A percentile compares a stretch with the other conserved stretches of the same genome.
These are phyloP conservation scores for Nicotiana sylvestris DNA, from an alignment of 257 asterid species.

Conservation along the genomic window DNA sequence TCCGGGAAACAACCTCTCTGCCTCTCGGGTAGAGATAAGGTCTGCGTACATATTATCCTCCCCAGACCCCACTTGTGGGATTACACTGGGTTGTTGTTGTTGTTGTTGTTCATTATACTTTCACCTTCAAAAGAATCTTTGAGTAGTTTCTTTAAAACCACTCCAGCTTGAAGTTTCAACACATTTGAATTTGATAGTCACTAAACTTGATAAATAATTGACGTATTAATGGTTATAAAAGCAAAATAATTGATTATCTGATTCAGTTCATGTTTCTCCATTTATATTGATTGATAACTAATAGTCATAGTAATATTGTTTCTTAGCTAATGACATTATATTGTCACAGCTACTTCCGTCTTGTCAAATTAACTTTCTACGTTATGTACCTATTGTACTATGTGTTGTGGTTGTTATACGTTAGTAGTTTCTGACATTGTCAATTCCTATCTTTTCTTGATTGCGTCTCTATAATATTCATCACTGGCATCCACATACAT, in stretches of 20 bases:
- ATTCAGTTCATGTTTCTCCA: neutral
- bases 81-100: too few species aligned
- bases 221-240: neutral
- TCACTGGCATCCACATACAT: conserved; percentile 1
- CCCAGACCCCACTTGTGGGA: too few species aligned
- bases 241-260: neutral
- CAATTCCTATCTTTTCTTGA: neutral
- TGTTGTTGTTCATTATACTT: too few species aligned
- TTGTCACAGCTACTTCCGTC: neutral
- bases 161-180: neutral
- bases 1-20: too few species aligned
- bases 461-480: neutral
- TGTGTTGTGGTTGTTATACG: neutral
- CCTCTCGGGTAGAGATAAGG: too few species aligned
- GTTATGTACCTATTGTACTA: neutral
- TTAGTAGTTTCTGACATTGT: neutral
- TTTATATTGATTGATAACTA: neutral
- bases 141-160: neutral
- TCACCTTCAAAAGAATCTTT: neutral
- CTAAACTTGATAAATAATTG: conserved; percentile 6
- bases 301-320: neutral
- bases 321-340: neutral
- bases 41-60: too few species aligned
- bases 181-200: neutral
- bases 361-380: neutral